Base-by-base conservation (phyloP, 1,284 basidiomycete species). In the Sanghuangporus baumii region DNA sequence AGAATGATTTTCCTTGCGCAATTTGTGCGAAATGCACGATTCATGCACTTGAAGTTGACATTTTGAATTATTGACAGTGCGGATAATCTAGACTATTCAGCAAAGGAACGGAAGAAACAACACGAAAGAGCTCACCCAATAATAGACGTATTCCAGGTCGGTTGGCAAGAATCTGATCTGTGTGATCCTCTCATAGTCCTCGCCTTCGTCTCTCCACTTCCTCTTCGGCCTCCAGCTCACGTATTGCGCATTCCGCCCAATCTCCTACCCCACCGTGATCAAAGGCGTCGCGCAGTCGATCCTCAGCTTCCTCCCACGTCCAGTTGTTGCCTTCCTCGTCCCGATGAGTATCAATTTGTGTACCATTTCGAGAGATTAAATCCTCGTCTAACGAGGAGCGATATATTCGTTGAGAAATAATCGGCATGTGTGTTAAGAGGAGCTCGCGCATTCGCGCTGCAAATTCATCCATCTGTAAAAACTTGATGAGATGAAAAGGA, bases 391-490 rank as follows among this genome's bases (percentile, higher is more conserved):
- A 38, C 12, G 40, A 8, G 12, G 63, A 41, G n/a, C 55, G 59
- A 52, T 60, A 57, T 62, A 65, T 59, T 46, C 60, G 34, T 14
- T 20, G 52, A 16, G 64, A 62, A 11, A 65, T 43, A 26, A 11
- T 41, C 2, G 64, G 64, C 26, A 65, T 52, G 50, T 47, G 57
- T 37, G 50, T 36, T 16, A 51, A 52, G 20, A 65, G 58, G 14
- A 63, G 23, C 14, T 57, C 37, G 11, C 64, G 64, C 11, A 62
- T 37, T 9, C 61, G 56, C 34, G 57, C 47, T 16, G 61, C 57
- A 36, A 65, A 65, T 40, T 65, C 56, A 3, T 65, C 64, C 7
- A 59, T 51, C 64, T 65, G 55, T 11, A 36, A 36, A 16, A 14
- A 51, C 50, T 55, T n/a, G 26, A 14, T 37, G 9, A 14, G 36